Conservation (phyloP, 176 grass and related monocot species). For the Eragrostis curvula region DNA sequence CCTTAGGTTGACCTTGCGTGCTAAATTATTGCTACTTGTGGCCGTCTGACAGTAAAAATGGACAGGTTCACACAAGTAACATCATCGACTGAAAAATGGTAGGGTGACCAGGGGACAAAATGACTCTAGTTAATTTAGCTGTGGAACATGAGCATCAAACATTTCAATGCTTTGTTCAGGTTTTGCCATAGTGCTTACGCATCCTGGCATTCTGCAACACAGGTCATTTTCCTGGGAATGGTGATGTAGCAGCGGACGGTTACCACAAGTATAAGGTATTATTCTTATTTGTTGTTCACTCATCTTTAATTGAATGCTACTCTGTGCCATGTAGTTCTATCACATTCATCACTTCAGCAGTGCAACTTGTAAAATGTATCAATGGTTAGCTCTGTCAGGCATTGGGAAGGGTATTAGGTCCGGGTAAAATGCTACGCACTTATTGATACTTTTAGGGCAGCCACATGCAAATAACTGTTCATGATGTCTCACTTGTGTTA, state of each 20-base stretch:
- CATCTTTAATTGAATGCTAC: background rate
- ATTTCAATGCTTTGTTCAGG: too few relatives aligned
- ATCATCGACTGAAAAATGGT: background rate
- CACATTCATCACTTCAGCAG: too few relatives aligned
- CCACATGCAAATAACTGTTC: background rate
- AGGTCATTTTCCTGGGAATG: constrained; percentile 15
- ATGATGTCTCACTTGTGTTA: constrained; percentile 18
- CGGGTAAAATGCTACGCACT: background rate
- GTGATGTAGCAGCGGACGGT: constrained; percentile 50
- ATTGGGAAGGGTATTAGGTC: background rate
- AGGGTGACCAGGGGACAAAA: background rate
- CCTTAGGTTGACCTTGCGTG: too few relatives aligned
- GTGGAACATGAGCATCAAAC: background rate
- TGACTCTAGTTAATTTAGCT: background rate
- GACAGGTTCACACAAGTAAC: background rate
- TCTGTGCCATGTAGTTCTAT: background rate
- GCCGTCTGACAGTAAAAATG: background rate
- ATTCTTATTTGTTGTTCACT: background rate
- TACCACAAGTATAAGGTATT: constrained; percentile 64
- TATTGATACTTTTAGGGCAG: too few relatives aligned
- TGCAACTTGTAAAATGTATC: background rate
- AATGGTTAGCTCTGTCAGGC: background rate
- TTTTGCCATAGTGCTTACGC: background rate
- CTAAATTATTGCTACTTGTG: background rate
- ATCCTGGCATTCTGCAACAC: background rate